Evolutionary conservation across 768 basidiomycete species (phyloP), one percentile per base, ranked within the genome.

Genomic region (Trametes cingulata): DNA sequence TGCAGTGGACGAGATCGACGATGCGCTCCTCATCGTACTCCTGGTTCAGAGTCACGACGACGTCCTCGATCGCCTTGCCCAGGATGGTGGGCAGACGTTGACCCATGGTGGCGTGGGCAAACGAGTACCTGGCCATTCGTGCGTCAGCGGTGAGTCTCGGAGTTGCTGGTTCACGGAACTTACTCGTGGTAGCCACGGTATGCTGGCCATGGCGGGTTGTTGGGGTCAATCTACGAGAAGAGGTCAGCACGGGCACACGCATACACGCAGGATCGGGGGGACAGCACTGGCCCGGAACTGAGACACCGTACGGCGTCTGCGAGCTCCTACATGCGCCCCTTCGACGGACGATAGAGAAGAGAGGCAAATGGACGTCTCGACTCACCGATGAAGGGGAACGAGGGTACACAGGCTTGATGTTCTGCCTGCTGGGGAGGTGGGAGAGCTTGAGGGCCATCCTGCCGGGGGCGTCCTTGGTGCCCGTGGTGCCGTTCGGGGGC

Each of bases 21-120:
- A 97, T 84, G 45, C 78, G 80, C 63, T 97, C 93, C 71, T 96
- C 95, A 22, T 84, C 78, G 41, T 84, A 89, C 74, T 93, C 82
- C 6, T 88, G 86, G 75, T 97, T 96, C 66, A 97, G 83, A 25
- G 95, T 97, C 67, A 86, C 84, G 54, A 89, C 90, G 9, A 88
- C 80, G 70, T 98, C 95, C 68, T 95, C 94, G 68, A 97, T 95
- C 13, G 91, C 95, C 76, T 97, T 98, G 64, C 93, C 93, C 48
- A 97, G 80, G 64, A 98, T 98, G 40, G 95, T 96, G 2, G 95
- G 95, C 24, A 97, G 84, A 47, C 95, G 88, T n/a, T 90, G 87
- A 61, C 93, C 91, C 95, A 97, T 97, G 3, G 95, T 96, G 33
- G 93, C 95, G 75, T 95, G 85, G 39, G 88, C 88, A 69, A 92